These are phyloP conservation scores for Cerioporus squamosus DNA, from an alignment of 1,284 basidiomycete genomes.

Conservation along the genomic window DNA sequence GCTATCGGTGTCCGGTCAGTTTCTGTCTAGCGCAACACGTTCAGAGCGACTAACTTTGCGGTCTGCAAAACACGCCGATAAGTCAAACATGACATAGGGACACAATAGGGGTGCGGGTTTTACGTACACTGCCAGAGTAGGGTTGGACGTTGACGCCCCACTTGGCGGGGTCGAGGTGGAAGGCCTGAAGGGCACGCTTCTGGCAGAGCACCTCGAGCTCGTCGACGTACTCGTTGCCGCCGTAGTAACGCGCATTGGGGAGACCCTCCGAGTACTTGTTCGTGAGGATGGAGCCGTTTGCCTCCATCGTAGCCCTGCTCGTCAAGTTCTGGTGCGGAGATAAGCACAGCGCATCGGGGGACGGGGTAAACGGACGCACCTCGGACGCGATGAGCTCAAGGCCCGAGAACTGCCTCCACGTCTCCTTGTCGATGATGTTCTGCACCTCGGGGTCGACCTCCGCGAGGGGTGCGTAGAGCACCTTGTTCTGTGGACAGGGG, in stretches of 20 bases:
- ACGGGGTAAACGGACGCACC: slow-evolving; percentile 46
- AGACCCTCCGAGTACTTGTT: slow-evolving; percentile 99
- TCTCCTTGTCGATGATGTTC: slow-evolving; percentile 99
- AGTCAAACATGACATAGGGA: not conserved
- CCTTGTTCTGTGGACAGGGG: slow-evolving; percentile 73
- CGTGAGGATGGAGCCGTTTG: slow-evolving; percentile 98
- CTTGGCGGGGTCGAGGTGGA: slow-evolving; percentile 90
- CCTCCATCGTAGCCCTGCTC: slow-evolving; percentile 93
- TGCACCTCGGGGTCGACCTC: slow-evolving; percentile 95
- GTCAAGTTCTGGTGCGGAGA: slow-evolving; percentile 80
- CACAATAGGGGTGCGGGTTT: slow-evolving; percentile 8
- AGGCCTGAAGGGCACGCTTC: slow-evolving; percentile 94
- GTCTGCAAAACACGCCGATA: slow-evolving; percentile 52
- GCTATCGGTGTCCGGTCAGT: slow-evolving; percentile 46
- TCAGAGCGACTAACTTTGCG: slow-evolving; percentile 67
- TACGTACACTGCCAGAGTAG: slow-evolving; percentile 82
- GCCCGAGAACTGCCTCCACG: slow-evolving; percentile 97
- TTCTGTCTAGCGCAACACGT: not conserved
- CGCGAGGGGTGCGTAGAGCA: slow-evolving; percentile 85
- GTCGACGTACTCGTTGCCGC: slow-evolving; percentile 97
- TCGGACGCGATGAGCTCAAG: slow-evolving; percentile 97
- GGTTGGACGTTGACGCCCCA: slow-evolving; percentile 99
- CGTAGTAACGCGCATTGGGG: slow-evolving; percentile 95
- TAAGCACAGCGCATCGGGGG: slow-evolving; percentile 20
- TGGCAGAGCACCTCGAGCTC: slow-evolving; percentile 95